Evolutionary conservation across 1,284 basidiomycete species (phyloP).

Genomic region (Grifola frondosa): DNA sequence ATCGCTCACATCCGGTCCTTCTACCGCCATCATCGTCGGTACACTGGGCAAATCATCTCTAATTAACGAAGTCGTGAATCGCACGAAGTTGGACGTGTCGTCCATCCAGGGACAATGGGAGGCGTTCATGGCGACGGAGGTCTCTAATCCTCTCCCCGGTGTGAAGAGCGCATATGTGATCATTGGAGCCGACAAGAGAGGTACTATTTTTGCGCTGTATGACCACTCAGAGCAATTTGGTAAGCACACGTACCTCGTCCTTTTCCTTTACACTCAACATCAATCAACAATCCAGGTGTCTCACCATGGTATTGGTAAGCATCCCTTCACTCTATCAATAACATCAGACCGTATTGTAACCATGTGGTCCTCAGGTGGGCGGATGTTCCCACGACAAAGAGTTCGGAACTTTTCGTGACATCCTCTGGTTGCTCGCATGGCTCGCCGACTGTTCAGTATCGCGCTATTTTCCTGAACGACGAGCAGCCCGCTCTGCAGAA

Average conservation of each 20-base stretch:
- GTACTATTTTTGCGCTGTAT: slow-evolving; percentile 68
- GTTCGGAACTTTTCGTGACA: slow-evolving; percentile 49
- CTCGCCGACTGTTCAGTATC: slow-evolving; percentile 67
- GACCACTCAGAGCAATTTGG: slow-evolving; percentile 75
- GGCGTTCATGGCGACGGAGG: slow-evolving; percentile 51
- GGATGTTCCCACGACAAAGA: slow-evolving; percentile 58
- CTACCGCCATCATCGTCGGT: slow-evolving; percentile 57
- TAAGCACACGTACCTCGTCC: slow-evolving; percentile 31
- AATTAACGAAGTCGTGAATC: slow-evolving; percentile 53
- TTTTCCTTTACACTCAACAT: background rate
- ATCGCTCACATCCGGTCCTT: slow-evolving; percentile 23
- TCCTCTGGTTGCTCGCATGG: slow-evolving; percentile 61
- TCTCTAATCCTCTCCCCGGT: slow-evolving; percentile 57
- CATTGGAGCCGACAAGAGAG: slow-evolving; percentile 64
- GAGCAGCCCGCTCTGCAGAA: slow-evolving; percentile 40
- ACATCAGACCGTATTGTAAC: background rate
- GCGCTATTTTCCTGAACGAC: slow-evolving; percentile 59
- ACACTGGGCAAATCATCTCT: slow-evolving; percentile 64
- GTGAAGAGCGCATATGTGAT: slow-evolving; percentile 63
- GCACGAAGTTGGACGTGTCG: slow-evolving; percentile 54
- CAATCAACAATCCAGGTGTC: slow-evolving; percentile 40
- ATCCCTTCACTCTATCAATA: background rate
- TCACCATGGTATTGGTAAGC: slow-evolving; percentile 65
- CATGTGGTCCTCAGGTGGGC: slow-evolving; percentile 50
- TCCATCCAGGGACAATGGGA: slow-evolving; percentile 65